These are phyloP conservation scores for Microdochium bolleyi DNA, from an alignment of 2,329 filamentous ascomycete genomes.

Conservation along the genomic window DNA sequence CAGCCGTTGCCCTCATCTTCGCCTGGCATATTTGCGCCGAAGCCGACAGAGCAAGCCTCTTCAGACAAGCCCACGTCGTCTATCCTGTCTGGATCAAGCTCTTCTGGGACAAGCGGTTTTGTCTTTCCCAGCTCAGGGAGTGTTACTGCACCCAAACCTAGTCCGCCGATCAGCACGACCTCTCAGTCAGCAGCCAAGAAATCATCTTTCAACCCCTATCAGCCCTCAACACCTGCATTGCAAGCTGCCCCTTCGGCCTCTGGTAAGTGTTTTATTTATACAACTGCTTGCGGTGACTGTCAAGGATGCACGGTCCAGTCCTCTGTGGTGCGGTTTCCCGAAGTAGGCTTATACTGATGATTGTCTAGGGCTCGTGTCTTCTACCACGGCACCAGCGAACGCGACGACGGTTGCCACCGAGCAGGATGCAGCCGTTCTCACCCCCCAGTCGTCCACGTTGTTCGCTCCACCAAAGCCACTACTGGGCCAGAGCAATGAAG, in stretches of 20 bases:
- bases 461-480: slow-evolving; percentile 1
- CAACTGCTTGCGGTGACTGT: too few relatives aligned
- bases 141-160: background rate
- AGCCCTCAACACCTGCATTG: background rate
- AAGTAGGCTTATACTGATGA: too few relatives aligned
- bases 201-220: too few relatives aligned
- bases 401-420: background rate
- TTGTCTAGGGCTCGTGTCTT: too few relatives aligned
- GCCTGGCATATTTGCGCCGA: background rate
- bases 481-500: slow-evolving; percentile 4
- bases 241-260: background rate
- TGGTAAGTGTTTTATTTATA: background rate
- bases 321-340: too few relatives aligned
- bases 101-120: background rate
- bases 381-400: too few relatives aligned
- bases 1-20: background rate
- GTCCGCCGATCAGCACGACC: background rate
- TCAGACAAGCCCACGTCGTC: background rate
- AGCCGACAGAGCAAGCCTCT: too few relatives aligned
- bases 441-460: background rate
- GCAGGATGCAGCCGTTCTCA: background rate
- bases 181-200: background rate
- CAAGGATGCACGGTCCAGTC: too few relatives aligned
- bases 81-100: background rate
- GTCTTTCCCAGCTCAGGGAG: background rate